Base-by-base conservation (phyloP, 129 eudicot genomes). In the Escallonia herrerae region DNA sequence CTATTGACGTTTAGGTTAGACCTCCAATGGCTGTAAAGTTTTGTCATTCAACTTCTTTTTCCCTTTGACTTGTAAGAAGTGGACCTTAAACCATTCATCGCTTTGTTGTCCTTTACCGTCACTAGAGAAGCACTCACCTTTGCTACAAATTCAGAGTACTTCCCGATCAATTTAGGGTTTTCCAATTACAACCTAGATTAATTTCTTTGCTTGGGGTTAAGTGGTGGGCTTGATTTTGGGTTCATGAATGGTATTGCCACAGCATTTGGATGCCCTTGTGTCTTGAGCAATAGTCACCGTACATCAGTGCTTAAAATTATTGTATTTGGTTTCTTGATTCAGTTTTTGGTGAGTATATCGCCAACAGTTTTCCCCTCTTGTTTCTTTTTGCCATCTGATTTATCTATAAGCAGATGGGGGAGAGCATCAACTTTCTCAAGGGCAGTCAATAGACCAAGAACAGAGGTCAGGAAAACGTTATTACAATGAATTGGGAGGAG, bases 371-470 rank as follows among this genome's bases (percentile, higher is more conserved):
- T 22, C 15, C 11, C 46, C 39, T 76, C 40, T 58, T 43, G 49
- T 64, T 46, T 68, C 11, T 57, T 64, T 44, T 62, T 15, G 33
- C 60, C 33, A 22, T 22, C 33, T 66, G 55, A 67, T 60, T 45
- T 12, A 56, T 44, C 50, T 44, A 67, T 49, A 52, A 76, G 66
- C 84, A 79, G 84, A 78, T 59, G 65, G 54, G 72, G 62, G 62
- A 73, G 75, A 50, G 37, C 76, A 37, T 59, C 78, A 56, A 47
- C 64, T 73, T 45, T 73, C 81, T 9, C 83, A 78, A 78, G 76
- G 77, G 70, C 65, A 67, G 40, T 48, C 77, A 38, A 64, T 60
- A 8, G 78, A 72, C 42, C 74, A 58, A 52, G 81, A 66, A 33
- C 44, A 53, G 60, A 70, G 74, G 56, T 56, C 74, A 44, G 68